Evolutionary conservation across 352 stramenopile species (phyloP), one percentile per base, ranked within the genome.

Genomic region (Phytophthora sp.): DNA sequence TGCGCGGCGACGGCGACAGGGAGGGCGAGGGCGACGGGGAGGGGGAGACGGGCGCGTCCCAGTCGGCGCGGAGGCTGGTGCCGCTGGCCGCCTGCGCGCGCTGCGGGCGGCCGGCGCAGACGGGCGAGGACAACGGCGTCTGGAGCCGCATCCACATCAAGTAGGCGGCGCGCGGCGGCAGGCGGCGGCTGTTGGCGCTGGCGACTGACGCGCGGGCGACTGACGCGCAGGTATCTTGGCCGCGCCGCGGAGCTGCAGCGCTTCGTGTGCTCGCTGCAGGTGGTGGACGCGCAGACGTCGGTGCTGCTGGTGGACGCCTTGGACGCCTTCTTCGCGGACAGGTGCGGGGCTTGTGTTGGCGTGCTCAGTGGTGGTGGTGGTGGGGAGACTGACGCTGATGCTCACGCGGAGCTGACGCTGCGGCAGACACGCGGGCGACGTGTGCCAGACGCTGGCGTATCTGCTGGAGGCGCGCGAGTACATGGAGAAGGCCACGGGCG

Each of bases 61-160:
- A n/a, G n/a, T n/a, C n/a, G n/a, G n/a, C n/a, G n/a, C n/a, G n/a
- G n/a, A n/a, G n/a, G n/a, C n/a, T n/a, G n/a, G 77, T 87, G 44
- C 75, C 65, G 0, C 35, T 91, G 17, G 69, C 58, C 26, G 62
- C 82, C 10, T 91, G 82, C 35, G 20, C 49, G 1, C 66, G 55
- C 10, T 91, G 82, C 45, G 55, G 66, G 3, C 13, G 74, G 9
- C 82, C 79, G 2, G 62, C 60, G n/a, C 73, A 84, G 43, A 88
- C 68, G 2, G 79, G 37, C 13, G 54, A 76, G 35, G 70, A 83
- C 51, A 84, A 75, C 39, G 49, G 69, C 24, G 56, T 77, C 18
- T 88, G 74, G 77, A 59, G 61, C 9, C 69, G 74, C 41, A 87
- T 89, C 46, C 71, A 76, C 62, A 85, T 91, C 76, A 91, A 89